Percentiles rank a stretch among this genome's conserved stretches.
These are phyloP conservation scores for Ceratopteris richardii DNA, from an alignment of 75 land plant species.

Conservation along the genomic window DNA sequence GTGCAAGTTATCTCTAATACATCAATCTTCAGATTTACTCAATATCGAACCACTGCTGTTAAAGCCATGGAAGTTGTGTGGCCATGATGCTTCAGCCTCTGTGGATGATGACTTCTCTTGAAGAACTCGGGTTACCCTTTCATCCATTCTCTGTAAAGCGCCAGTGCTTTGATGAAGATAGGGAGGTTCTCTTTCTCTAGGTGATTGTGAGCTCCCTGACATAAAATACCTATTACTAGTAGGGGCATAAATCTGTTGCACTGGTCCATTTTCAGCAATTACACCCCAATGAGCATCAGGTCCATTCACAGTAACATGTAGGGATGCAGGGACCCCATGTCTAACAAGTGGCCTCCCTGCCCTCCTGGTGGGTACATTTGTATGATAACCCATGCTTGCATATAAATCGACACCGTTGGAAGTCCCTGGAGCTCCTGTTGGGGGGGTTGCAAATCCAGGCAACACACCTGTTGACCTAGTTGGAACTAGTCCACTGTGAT, in stretches of 20 bases:
- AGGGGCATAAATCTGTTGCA: not conserved
- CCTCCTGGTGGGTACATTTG: not conserved
- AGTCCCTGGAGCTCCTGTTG: not conserved
- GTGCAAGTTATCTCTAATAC: too few relatives aligned
- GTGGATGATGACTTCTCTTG: not conserved
- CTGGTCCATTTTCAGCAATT: not conserved
- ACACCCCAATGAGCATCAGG: not conserved
- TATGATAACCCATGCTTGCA: not conserved
- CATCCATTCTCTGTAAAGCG: constrained; percentile 1
- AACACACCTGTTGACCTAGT: not conserved
- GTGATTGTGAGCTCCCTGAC: not conserved
- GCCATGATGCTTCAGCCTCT: not conserved
- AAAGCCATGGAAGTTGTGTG: not conserved
- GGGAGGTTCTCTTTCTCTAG: not conserved
- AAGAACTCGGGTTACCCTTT: not conserved
- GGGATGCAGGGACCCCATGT: not conserved
- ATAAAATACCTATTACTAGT: not conserved
- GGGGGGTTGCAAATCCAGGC: constrained; percentile 3
- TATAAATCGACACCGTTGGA: too few relatives aligned
- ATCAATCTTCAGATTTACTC: too few relatives aligned
- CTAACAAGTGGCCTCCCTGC: not conserved
- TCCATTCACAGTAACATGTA: constrained; percentile 1
- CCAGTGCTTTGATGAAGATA: not conserved
- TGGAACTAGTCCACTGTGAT: constrained; percentile 25
- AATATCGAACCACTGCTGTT: not conserved